Base-by-base conservation (phyloP, 2,329 filamentous ascomycete genomes). In the Metarhizium anisopliae region DNA sequence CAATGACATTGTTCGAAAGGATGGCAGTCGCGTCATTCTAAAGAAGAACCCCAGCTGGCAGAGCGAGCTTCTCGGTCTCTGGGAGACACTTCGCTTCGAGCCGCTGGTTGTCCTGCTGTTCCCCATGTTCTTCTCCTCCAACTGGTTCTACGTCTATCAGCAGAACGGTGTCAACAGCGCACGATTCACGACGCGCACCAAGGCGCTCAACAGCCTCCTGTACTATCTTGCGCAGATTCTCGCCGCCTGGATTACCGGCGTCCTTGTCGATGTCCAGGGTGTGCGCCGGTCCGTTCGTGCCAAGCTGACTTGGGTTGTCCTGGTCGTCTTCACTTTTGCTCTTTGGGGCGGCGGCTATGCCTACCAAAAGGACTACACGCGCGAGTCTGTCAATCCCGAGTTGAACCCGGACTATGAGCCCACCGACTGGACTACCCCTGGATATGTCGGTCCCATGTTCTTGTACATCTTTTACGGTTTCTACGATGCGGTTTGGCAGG, bases 31-130 rank as follows among this genome's bases (percentile, higher is more conserved):
- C 57, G 84, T 95, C 66, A 90, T 95, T 59, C 72, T 92, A 59
- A 95, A 93, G 87, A 93, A 94, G 76, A 89, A 95, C 71, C 91
- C 91, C 3, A 89, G 87, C 53, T 95, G 89, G 88, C 82, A 83
- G 65, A 85, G 87, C 3, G 91, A 96, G 72, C 71, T 95, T 59
- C 60, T 80, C 18, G 91, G 91, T 55, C 81, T 96, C 2, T 86
- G 79, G 70, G 80, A 94, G 69, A 90, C 87, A 0, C 72, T 95
- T 56, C 72, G 74, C 52, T 77, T 77, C 36, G 87, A 94, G 62
- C 83, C 83, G 6, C 92, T 86, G 72, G 86, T 91, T 63, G 60
- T 90, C 53, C 70, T 84, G n/a, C 72, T 80, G 64, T 68, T 81
- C 47, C 78, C 78, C 14, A 70, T 81, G 59, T 81, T 81, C 70